phyloP scores from a whole-genome alignment of 805 yeast species.

The Torulaspora indica region DNA sequence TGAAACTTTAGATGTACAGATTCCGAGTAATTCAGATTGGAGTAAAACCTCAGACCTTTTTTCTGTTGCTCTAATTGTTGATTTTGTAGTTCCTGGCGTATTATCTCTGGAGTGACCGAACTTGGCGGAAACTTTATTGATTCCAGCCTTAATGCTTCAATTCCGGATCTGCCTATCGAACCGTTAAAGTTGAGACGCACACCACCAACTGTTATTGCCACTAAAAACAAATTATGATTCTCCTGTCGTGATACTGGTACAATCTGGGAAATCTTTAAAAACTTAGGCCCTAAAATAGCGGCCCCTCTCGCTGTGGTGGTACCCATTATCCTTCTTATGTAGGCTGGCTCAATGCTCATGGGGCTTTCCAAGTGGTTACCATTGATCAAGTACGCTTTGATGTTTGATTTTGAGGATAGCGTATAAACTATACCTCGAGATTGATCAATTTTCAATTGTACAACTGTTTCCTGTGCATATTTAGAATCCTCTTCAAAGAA shows the following conservation, averaged over 20 bases:
- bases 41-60: slow-evolving; percentile 33
- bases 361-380: slow-evolving; percentile 43
- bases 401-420: slow-evolving; percentile 72
- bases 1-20: slow-evolving; percentile 43
- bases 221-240: slow-evolving; percentile 62
- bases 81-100: slow-evolving; percentile 36
- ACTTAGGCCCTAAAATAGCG: slow-evolving; percentile 52
- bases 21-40: slow-evolving; percentile 30
- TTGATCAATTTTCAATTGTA: slow-evolving; percentile 67
- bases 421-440: slow-evolving; percentile 75
- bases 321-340: slow-evolving; percentile 39
- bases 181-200: slow-evolving; percentile 61
- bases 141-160: slow-evolving; percentile 42
- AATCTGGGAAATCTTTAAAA: slow-evolving; percentile 52
- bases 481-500: slow-evolving; percentile 34
- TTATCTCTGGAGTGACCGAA: slow-evolving; percentile 31
- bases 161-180: slow-evolving; percentile 33
- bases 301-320: slow-evolving; percentile 47
- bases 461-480: slow-evolving; percentile 50
- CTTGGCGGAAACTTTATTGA: slow-evolving; percentile 65
- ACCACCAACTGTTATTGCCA: slow-evolving; percentile 81
- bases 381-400: slow-evolving; percentile 64
- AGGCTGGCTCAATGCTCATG: slow-evolving; percentile 35
- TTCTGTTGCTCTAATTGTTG: slow-evolving; percentile 39
- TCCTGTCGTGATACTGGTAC: slow-evolving; percentile 47